Evolutionary conservation across 106 monocot genomes (phyloP).

Genomic region (Triglochin maritima): DNA sequence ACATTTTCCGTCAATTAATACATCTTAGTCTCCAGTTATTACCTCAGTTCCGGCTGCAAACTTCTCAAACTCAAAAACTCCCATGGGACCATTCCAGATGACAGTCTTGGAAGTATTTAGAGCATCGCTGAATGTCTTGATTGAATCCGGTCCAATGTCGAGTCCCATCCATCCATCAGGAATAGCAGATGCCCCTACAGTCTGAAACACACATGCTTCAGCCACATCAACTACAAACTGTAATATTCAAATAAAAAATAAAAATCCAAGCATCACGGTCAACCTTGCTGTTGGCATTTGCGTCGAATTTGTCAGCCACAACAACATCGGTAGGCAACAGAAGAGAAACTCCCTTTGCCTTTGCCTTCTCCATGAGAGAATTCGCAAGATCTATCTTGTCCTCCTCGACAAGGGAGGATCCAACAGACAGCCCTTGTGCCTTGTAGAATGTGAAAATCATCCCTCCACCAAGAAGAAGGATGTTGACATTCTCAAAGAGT

Average conservation of each 20-base stretch:
- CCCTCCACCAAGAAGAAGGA: slow-evolving; percentile 20
- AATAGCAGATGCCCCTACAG: slow-evolving; percentile 17
- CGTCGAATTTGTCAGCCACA: slow-evolving; percentile 19
- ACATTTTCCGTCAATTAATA: too few species aligned
- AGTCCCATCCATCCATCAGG: slow-evolving; percentile 30
- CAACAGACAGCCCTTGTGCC: slow-evolving; percentile 16
- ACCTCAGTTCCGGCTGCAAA: slow-evolving; percentile 20
- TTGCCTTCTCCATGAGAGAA: slow-evolving; percentile 16
- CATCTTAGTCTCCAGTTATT: neutral
- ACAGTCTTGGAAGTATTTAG: slow-evolving; percentile 13
- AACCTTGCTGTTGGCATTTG: slow-evolving; percentile 23
- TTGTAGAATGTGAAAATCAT: slow-evolving; percentile 26
- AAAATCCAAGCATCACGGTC: neutral
- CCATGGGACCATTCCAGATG: slow-evolving; percentile 28
- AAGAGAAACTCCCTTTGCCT: slow-evolving; percentile 19
- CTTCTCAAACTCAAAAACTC: slow-evolving; percentile 22
- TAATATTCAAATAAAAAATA: too few species aligned
- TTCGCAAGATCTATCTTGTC: slow-evolving; percentile 22
- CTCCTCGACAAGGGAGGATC: slow-evolving; percentile 22
- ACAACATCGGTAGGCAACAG: slow-evolving; percentile 25
- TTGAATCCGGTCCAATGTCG: slow-evolving; percentile 22
- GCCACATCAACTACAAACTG: neutral
- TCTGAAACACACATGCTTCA: neutral
- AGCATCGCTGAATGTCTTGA: slow-evolving; percentile 12
- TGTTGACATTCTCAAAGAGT: slow-evolving; percentile 24